A percentile compares a stretch with the other conserved stretches of the same genome.
phyloP scores from a whole-genome alignment of 2,329 filamentous ascomycete genomes.

The Botrytis cinerea region DNA sequence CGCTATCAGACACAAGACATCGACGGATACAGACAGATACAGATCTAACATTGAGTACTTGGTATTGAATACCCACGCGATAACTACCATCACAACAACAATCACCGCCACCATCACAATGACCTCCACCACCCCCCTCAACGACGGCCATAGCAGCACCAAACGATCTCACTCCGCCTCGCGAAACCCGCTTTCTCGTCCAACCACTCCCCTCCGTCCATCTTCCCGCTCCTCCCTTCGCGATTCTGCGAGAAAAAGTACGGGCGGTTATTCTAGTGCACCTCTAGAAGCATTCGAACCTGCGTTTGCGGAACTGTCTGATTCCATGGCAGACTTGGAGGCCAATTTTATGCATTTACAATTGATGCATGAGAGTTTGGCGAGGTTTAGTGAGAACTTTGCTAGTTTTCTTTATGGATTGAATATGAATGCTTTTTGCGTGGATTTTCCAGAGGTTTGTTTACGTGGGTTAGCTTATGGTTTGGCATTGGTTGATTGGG shows the following conservation, averaged over 20 bases:
- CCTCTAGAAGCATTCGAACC: conserved; percentile 85
- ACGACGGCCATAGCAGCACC: conserved; percentile 35
- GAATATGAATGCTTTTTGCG: conserved; percentile 99
- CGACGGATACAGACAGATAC: too few relatives aligned
- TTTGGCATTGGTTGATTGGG: conserved; percentile 19
- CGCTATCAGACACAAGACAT: background rate
- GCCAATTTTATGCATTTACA: conserved; percentile 98
- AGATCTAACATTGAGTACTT: background rate
- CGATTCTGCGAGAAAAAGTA: conserved; percentile 62
- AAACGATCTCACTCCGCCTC: conserved; percentile 37
- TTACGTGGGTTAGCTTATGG: conserved; percentile 20
- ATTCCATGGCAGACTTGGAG: conserved; percentile 93
- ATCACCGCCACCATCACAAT: conserved; percentile 22
- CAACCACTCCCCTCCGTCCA: conserved; percentile 88
- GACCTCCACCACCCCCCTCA: conserved; percentile 39
- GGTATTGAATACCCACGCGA: too few relatives aligned
- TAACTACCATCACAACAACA: background rate
- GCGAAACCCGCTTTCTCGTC: conserved; percentile 50
- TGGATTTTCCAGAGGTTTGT: conserved; percentile 88
- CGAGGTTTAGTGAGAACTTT: conserved; percentile 94
- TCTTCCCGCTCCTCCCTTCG: conserved; percentile 84
- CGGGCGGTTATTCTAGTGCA: conserved; percentile 56
- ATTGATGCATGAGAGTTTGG: conserved; percentile 91
- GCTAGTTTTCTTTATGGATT: conserved; percentile 92
- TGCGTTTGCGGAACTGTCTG: conserved; percentile 88